These are phyloP conservation scores for Aspergillus sp. DNA, from an alignment of 2,329 filamentous ascomycete genomes.

Conservation along the genomic window DNA sequence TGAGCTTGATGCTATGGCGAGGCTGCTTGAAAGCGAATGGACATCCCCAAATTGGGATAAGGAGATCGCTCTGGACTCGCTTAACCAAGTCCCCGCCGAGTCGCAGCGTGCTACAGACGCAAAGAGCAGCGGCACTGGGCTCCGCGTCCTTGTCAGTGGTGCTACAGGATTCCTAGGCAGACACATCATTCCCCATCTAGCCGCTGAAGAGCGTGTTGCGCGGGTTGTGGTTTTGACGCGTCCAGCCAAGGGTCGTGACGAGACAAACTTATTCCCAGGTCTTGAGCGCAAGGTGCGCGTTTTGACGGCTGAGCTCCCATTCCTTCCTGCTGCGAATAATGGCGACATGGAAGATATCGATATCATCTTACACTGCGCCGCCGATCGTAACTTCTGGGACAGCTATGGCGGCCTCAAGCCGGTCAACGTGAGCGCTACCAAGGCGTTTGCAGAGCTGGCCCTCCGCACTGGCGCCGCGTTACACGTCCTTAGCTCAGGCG, in stretches of 20 bases:
- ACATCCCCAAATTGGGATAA: constrained; percentile 1
- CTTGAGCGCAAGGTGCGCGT: not conserved
- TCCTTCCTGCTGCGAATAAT: not conserved
- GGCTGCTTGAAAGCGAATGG: constrained; percentile 2
- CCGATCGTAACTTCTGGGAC: constrained; percentile 21
- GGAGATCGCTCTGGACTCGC: not conserved
- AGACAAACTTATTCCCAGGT: not conserved
- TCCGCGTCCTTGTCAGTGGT: constrained; percentile 6
- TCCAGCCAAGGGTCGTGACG: not conserved
- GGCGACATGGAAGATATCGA: constrained; percentile 5
- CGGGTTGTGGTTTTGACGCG: constrained; percentile 7
- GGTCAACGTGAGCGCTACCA: constrained; percentile 19
- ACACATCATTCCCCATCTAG: constrained; percentile 2
- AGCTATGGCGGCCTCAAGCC: constrained; percentile 18
- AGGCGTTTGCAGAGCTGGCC: constrained; percentile 16
- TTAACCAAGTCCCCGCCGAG: not conserved
- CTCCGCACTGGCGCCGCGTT: constrained; percentile 16
- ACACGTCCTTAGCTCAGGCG: constrained; percentile 20
- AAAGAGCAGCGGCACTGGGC: not conserved
- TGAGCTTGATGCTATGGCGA: constrained; percentile 1
- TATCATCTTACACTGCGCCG: constrained; percentile 17
- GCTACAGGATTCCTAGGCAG: constrained; percentile 5
- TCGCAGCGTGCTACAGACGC: not conserved
- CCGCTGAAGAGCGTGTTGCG: not conserved
- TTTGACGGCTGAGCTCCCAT: not conserved